Evolutionary conservation across 2,329 filamentous ascomycete genomes (phyloP).

Genomic region (Colletotrichum tabaci): DNA sequence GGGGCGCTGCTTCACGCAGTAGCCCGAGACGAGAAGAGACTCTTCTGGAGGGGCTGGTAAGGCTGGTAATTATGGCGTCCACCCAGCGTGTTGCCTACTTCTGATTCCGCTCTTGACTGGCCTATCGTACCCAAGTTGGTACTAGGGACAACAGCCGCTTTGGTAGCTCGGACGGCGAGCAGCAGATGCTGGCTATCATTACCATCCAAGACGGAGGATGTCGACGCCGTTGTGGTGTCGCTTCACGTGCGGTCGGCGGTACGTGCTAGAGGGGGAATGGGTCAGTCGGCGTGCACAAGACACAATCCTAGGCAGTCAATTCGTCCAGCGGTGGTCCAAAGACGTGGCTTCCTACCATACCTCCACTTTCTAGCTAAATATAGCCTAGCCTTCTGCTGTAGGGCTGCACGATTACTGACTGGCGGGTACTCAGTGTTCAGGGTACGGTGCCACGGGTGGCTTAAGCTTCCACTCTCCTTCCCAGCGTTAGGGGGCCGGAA

Average conservation of each 20-base stretch:
- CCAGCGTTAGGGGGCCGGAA: not conserved
- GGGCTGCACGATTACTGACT: constrained; percentile 39
- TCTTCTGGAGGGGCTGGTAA: not conserved
- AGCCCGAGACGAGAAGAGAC: constrained; percentile 7
- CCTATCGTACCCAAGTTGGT: too few species aligned
- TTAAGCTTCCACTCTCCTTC: constrained; percentile 7
- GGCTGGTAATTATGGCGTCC: not conserved
- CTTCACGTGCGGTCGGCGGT: not conserved
- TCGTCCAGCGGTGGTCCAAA: constrained; percentile 14
- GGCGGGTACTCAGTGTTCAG: constrained; percentile 10
- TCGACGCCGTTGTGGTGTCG: not conserved
- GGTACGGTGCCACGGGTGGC: not conserved
- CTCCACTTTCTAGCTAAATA: not conserved
- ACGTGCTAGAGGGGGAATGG: not conserved
- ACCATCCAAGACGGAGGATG: not conserved
- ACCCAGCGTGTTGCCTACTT: not conserved
- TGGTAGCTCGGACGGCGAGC: not conserved
- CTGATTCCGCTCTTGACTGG: not conserved
- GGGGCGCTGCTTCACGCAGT: not conserved
- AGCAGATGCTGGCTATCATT: not conserved
- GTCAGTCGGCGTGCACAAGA: constrained; percentile 6
- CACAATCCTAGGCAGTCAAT: constrained; percentile 7
- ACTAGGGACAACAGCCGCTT: not conserved
- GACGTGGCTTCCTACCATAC: not conserved
- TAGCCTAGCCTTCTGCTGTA: constrained; percentile 20